Conservation (phyloP, 2,329 filamentous ascomycete genomes). For the Fusarium sp. region DNA sequence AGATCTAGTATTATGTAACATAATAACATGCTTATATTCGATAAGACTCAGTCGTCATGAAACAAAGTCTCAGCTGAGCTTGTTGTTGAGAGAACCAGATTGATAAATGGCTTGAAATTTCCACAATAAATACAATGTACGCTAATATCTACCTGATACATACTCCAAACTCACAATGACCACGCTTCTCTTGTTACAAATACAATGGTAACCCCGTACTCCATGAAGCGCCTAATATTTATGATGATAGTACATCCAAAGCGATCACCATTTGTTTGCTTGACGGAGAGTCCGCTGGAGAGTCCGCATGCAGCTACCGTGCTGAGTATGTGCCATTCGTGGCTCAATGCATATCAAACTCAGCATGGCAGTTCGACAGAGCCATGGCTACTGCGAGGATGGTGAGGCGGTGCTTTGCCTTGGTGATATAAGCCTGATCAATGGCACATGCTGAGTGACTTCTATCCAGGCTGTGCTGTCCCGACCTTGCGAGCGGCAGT, state of each 20-base stretch:
- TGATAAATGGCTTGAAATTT: not conserved
- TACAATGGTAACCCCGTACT: slow-evolving; percentile 19
- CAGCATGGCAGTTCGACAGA: not conserved
- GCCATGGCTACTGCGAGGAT: not conserved
- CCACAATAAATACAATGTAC: slow-evolving; percentile 2
- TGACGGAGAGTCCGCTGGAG: not conserved
- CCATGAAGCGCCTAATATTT: slow-evolving; percentile 21
- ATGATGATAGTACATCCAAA: not conserved
- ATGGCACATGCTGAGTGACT: not conserved
- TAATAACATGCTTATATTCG: too few species aligned
- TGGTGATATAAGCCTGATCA: not conserved
- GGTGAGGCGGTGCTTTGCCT: not conserved
- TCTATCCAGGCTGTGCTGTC: too few species aligned
- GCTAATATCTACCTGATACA: slow-evolving; percentile 12
- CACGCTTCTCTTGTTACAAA: slow-evolving; percentile 9
- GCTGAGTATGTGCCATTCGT: not conserved
- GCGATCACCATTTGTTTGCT: not conserved
- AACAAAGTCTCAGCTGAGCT: not conserved
- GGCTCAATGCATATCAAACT: not conserved
- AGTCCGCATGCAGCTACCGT: not conserved
- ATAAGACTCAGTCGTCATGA: not conserved
- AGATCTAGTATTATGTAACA: too few species aligned
- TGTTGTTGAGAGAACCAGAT: not conserved
- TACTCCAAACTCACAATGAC: slow-evolving; percentile 2
- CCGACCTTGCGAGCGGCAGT: too few species aligned